Percentiles rank a stretch among this genome's conserved stretches.
These are phyloP conservation scores for Chlorella sp. DNA, from an alignment of 139 green algal genomes.

Conservation along the genomic window DNA sequence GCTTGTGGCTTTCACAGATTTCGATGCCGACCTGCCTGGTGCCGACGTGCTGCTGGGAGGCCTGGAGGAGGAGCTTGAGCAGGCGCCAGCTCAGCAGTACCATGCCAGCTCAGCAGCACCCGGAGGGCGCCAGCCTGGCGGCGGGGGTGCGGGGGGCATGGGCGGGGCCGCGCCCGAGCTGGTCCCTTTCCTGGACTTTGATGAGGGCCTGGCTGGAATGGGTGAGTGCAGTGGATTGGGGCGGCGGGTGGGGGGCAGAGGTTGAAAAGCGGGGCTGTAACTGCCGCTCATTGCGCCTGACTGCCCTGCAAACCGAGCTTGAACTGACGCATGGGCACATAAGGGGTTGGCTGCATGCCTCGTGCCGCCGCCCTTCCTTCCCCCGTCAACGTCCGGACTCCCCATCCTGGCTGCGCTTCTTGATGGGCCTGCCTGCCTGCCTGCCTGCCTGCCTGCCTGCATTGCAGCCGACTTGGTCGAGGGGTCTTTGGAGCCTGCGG, in stretches of 20 bases:
- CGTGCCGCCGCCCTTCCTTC: neutral
- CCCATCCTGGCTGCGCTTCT: neutral
- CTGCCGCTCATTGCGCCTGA: neutral
- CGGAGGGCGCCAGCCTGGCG: neutral
- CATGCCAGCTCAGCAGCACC: neutral
- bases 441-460: neutral
- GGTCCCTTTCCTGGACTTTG: conserved; percentile 35
- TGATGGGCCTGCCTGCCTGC: too few relatives aligned
- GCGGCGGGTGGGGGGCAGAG: neutral
- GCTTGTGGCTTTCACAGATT: conserved; percentile 27
- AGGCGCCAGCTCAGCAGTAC: neutral
- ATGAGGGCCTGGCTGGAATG: conserved; percentile 2
- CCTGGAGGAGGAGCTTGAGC: conserved; percentile 3
- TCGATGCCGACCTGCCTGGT: conserved; percentile 8
- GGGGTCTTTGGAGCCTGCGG: neutral
- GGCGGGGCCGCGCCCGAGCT: neutral
- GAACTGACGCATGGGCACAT: neutral
- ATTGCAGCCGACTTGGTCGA: conserved; percentile 20
- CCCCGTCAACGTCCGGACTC: neutral
- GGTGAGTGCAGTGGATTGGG: neutral
- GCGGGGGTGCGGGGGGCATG: neutral
- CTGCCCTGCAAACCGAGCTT: neutral
- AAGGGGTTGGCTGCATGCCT: neutral
- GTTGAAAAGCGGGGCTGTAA: neutral
- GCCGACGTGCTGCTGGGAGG: conserved; percentile 17